Conservation (phyloP, 371 early-diverging fungal genomes). For the Apophysomyces elegans region DNA sequence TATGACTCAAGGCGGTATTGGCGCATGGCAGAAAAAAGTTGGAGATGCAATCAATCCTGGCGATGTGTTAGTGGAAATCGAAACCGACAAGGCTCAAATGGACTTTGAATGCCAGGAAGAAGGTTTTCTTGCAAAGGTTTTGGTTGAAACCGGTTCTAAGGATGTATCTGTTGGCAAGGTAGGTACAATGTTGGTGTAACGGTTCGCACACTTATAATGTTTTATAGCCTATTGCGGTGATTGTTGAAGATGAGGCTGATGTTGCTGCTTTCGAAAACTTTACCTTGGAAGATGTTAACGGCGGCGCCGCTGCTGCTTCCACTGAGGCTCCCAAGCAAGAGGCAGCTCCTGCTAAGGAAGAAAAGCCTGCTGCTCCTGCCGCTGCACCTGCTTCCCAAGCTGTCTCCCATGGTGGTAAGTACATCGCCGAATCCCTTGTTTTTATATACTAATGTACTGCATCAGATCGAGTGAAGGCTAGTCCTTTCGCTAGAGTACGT, state of each 20-base stretch:
- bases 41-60: constrained; percentile 95
- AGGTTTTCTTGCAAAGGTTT: constrained; percentile 94
- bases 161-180: constrained; percentile 81
- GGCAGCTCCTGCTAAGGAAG: constrained; percentile 29
- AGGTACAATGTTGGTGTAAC: not conserved
- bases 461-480: constrained; percentile 79
- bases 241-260: constrained; percentile 91
- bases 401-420: constrained; percentile 40
- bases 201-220: not conserved
- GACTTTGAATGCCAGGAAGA: constrained; percentile 99
- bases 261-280: constrained; percentile 87
- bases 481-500: constrained; percentile 80
- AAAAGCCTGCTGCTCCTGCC: constrained; percentile 32
- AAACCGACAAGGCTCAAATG: constrained; percentile 99
- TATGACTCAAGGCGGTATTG: constrained; percentile 98
- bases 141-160: constrained; percentile 85
- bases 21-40: constrained; percentile 92
- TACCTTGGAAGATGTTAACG: constrained; percentile 59
- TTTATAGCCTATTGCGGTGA: constrained; percentile 84
- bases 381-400: constrained; percentile 46
- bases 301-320: constrained; percentile 46
- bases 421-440: constrained; percentile 3
- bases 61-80: constrained; percentile 97
- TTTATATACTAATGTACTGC: constrained; percentile 1
- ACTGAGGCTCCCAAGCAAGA: constrained; percentile 28